Base-by-base conservation (phyloP, 805 yeast genomes). In the Candida loeiensis region DNA sequence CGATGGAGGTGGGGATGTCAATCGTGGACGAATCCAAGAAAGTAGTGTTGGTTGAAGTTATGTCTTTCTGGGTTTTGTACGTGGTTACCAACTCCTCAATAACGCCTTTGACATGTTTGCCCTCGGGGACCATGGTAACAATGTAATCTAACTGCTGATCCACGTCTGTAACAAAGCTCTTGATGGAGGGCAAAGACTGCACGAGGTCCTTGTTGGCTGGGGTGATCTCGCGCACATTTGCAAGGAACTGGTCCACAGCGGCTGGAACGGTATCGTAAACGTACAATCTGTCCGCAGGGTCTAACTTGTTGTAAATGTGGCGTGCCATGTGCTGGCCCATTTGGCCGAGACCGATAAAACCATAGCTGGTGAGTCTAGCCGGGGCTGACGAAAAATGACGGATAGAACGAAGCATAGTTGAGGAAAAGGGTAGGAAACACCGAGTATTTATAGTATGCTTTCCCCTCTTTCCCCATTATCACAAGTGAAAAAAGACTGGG, bases 251-350 rank as follows among this genome's bases (percentile, higher is more conserved):
- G 17, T 41, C 39, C 13, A 58, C 51, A 31, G 66, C 63, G 4
- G 41, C 51, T 3, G 63, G 58, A 14, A 56, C 57, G 3, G 67
- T 59, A 50, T 75, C 80, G 48, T 64, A 64, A 7, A 76, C 74
- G 28, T 66, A 63, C 37, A 74, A 56, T 24, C 56, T 52, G 40
- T 75, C 79, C 11, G 46, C 39, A 1, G 66, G 55, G 27, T 56
- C 58, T 41, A 70, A 51, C 40, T 66, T 59, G 40, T 61, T 59
- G 49, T 68, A 63, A 21, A 76, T 59, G 47, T 75, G 77, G 41
- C 64, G 56, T 14, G 79, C 79, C 80, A 75, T 75, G 47, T 71
- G 73, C 38, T 67, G 72, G 38, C 80, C 77, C 80, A 75, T 75
- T 41, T 71, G 73, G 21, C 80, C 80, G 21, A 76, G 60, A n/a